Conservation (phyloP, 2,329 filamentous ascomycete species). For the Pyricularia pennisetigena region DNA sequence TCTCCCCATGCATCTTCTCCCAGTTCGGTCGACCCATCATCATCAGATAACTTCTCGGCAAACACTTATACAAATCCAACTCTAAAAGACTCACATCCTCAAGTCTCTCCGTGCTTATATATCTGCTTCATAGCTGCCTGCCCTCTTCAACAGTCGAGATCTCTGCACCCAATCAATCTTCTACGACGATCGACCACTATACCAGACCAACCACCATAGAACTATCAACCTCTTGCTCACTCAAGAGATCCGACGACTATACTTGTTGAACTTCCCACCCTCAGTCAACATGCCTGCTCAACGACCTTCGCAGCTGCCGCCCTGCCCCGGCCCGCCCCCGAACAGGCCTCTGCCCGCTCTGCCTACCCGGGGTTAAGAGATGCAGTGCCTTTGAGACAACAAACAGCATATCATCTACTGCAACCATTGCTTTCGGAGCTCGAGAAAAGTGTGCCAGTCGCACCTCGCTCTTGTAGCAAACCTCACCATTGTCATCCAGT, state of each 20-base stretch:
- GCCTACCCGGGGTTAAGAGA: constrained; percentile 46
- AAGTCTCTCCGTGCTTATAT: background rate
- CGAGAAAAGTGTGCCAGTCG: background rate
- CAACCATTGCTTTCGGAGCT: background rate
- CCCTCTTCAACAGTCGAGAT: constrained; percentile 1
- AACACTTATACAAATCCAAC: background rate
- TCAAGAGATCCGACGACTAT: background rate
- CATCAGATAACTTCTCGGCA: constrained; percentile 1
- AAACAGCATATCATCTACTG: background rate
- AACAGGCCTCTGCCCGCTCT: constrained; percentile 56
- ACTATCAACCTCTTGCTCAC: background rate
- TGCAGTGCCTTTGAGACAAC: background rate
- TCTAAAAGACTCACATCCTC: background rate
- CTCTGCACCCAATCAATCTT: constrained; percentile 6
- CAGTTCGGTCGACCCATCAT: background rate
- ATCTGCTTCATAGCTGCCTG: constrained; percentile 1
- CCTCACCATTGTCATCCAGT: background rate
- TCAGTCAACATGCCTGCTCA: constrained; percentile 39
- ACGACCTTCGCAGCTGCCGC: constrained; percentile 56
- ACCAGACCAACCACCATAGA: constrained; percentile 7
- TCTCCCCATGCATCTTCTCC: background rate
- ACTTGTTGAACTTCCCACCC: background rate
- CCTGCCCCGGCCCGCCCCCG: constrained; percentile 56
- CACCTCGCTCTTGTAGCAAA: background rate
- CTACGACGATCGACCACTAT: constrained; percentile 6